Evolutionary conservation across 345 rosid species (phyloP), one percentile per base, ranked within the genome.

Genomic region (Salix dunnii): DNA sequence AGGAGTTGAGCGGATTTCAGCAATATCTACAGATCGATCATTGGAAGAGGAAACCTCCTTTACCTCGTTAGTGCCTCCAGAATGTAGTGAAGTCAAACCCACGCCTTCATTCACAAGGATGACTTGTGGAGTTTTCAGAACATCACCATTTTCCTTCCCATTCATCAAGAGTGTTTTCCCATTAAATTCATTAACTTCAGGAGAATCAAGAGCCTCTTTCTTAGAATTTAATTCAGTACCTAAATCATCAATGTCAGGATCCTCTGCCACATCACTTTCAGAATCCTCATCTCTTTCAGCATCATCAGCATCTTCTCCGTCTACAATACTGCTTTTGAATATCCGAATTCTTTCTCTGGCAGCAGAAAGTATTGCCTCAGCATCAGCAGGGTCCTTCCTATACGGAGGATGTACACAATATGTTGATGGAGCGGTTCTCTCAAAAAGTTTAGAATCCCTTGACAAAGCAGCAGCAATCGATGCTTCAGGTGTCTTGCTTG

Each of bases 401-500:
- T 92, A 94, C 10, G 94, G 67, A 72, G 90, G 70, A 76, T 90
- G 94, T n/a, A 94, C 93, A 84, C 97, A 94, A 69, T 94, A 94
- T 2, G 96, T 94, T 51, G 97, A 94, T 51, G 98, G 98, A 84
- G 98, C 98, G 60, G 88, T 91, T 82, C 98, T 91, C 88, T 92
- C 96, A 53, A 94, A 94, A 63, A 94, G 92, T 82, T 94, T 94
- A 66, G 96, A 82, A 81, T 94, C 97, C 49, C 98, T 91, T 42
- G 98, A 92, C 88, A 94, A 82, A 23, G 98, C 97, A 88, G 96
- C 98, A 82, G 96, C 88, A 77, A 94, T 89, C 14, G 97, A 94
- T 58, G 98, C 97, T 89, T 94, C 97, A n/a, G 97, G 98, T 61
- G 96, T 94, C 88, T 89, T 92, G 85, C 98, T 94, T 2, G 96